phyloP scores from a whole-genome alignment of 306 rosid species.

The Dalbergia cochinchinensis region DNA sequence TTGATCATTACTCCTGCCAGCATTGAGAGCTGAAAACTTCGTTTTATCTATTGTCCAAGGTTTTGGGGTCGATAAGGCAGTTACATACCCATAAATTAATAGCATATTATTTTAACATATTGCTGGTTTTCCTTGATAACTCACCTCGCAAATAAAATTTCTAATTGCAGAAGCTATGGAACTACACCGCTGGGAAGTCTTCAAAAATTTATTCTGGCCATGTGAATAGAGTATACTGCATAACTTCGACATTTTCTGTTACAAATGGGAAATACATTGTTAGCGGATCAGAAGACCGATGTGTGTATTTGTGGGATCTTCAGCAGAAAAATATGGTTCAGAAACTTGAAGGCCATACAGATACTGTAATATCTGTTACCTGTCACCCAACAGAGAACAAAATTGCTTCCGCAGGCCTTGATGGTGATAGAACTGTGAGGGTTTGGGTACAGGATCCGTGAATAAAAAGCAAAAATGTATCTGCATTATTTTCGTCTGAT shows the following conservation, averaged over 20 bases:
- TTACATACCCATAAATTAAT: no score
- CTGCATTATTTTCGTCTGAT: background rate
- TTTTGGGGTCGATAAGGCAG: no score
- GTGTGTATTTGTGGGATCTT: constrained; percentile 94
- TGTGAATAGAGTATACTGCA: constrained; percentile 68
- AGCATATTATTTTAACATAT: constrained; percentile 4
- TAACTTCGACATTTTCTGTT: constrained; percentile 86
- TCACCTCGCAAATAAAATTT: constrained; percentile 22
- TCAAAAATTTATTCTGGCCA: constrained; percentile 77
- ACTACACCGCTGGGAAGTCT: constrained; percentile 73
- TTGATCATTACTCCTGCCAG: background rate
- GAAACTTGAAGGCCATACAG: constrained; percentile 91
- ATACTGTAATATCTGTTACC: constrained; percentile 80
- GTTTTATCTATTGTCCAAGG: background rate
- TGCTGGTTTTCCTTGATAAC: constrained; percentile 19
- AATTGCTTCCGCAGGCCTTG: constrained; percentile 92
- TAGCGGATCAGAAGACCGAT: constrained; percentile 88
- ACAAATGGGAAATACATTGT: constrained; percentile 90
- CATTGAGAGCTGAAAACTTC: background rate
- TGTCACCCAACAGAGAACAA: constrained; percentile 90
- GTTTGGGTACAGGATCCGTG: constrained; percentile 85
- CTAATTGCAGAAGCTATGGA: constrained; percentile 86
- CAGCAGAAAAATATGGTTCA: constrained; percentile 82
- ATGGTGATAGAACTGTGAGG: constrained; percentile 75
- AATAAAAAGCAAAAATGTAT: constrained; percentile 34